Percentiles rank a stretch among this genome's conserved stretches.
Evolutionary conservation across 345 rosid species (phyloP).

Genomic region (Draba incana): DNA sequence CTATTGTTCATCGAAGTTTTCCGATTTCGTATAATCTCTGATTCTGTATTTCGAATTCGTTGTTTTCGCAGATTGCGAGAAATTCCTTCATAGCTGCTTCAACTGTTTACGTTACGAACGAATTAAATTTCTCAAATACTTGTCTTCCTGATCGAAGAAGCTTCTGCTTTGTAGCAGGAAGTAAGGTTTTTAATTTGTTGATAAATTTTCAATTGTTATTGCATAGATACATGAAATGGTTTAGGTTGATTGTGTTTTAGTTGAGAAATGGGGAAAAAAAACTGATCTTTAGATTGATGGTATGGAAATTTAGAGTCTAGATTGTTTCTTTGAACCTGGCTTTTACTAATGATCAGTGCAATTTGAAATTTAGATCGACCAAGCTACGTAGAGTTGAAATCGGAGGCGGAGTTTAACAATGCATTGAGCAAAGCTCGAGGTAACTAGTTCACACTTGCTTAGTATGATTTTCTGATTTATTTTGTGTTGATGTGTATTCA

Average conservation of each 20-base stretch:
- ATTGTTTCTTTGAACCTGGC: not conserved
- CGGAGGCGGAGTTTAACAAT: constrained; percentile 61
- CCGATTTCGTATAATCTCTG: constrained; percentile 1
- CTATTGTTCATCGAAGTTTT: not conserved
- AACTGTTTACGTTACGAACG: constrained; percentile 28
- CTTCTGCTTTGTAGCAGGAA: constrained; percentile 30
- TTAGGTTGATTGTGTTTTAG: not conserved
- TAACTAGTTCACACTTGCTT: constrained; percentile 28
- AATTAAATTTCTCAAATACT: constrained; percentile 34
- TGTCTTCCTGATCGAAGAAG: constrained; percentile 32
- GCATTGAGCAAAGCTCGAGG: constrained; percentile 60
- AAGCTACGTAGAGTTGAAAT: constrained; percentile 50
- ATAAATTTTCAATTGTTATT: not conserved
- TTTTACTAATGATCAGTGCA: not conserved
- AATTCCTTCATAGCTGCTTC: constrained; percentile 39
- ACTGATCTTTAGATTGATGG: not conserved
- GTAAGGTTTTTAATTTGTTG: constrained; percentile 13
- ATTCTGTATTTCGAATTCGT: constrained; percentile 3
- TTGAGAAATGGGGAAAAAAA: no score
- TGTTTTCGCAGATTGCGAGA: constrained; percentile 29
- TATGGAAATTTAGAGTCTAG: not conserved
- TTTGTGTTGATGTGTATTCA: not conserved
- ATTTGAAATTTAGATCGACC: constrained; percentile 46
- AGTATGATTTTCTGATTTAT: not conserved
- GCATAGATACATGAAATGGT: not conserved